Evolutionary conservation across 768 basidiomycete species (phyloP), one percentile per base, ranked within the genome.

Genomic region (Trametes elegans): DNA sequence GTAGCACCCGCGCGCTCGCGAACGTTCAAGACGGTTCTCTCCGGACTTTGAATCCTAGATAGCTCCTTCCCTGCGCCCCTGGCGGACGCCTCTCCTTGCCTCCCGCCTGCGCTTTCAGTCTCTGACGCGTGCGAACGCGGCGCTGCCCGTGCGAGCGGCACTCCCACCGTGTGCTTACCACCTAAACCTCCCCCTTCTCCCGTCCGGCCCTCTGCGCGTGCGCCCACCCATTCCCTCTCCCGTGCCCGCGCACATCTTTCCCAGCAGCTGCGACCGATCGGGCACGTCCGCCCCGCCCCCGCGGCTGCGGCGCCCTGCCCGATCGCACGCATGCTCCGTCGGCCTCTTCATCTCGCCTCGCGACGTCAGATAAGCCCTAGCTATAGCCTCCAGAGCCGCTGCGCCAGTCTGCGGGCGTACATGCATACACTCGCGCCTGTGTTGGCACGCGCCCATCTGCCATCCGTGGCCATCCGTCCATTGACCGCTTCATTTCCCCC

Each of bases 21-120:
- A 38, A 48, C 34, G 14, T 48, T 48, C 46, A 35, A 19, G 34
- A 48, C 48, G 26, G 18, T 39, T 39, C 35, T 10, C 38, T 10
- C 49, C 47, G 47, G 47, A 49, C 47, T 49, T 49, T 49, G 10
- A 49, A 49, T 24, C 34, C 32, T 48, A n/a, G 46, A 48, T 48
- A 48, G 18, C 32, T 11, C 6, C 18, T 3, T 0, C 46, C 34
- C 31, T 36, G 4, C 26, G 9, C 36, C 4, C 24, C 14, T 16
- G 9, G 27, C 28, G 3, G 16, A 2, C 16, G 5, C 42, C 42
- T 3, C 18, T 29, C 28, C 28, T 9, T 5, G 23, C 40, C 9
- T 2, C 41, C 26, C 41, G 41, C 41, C 16, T 26, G 26, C 41
- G 40, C 34, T 23, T 4, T 23, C 14, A 7, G 13, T 7, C 40